Base-by-base conservation (phyloP, 2,329 filamentous ascomycete species). In the Xylariaceae sp. region DNA sequence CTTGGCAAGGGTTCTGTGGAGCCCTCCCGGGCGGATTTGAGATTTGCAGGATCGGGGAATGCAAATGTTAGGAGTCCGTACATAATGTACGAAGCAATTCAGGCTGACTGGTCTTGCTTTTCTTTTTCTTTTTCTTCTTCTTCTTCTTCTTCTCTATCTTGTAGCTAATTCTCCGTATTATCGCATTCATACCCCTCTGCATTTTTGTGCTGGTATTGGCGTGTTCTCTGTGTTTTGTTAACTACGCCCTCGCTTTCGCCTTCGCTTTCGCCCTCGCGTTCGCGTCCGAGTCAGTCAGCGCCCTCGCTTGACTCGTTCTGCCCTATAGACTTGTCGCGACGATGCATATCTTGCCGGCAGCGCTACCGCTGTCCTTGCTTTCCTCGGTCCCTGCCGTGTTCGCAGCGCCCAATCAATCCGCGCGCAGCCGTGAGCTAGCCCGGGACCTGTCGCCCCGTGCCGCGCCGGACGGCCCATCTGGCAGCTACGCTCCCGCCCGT, bases 401-500 rank as follows among this genome's bases (percentile, higher is more conserved):
- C 19, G 63, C 59, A n/a, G 64, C 61, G n/a, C 61, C 65, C 2
- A 51, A 12, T 4, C 19, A 43, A 3, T 29, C 21, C 8, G 12
- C 16, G 15, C 41, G 26, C 49, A 10, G 41, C 15, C 18, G 57
- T 57, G 59, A 56, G 36, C n/a, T 55, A 45, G 48, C 37, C 16
- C 45, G 50, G 21, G 55, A 55, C 13, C 13, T 61, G 3, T n/a
- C 53, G 16, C 62, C 54, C 18, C 81, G 37, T 76, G 68, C 67
- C 10, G 46, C 58, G 15, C 64, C 85, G 6, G 58, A 69, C 34
- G 61, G 57, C 47, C 67, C 67, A 13, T 65, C 65, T 13, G 76
- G 88, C 64, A 82, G 83, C 57, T 96, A 96, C 70, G 81, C 84
- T 1, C 92, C 92, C 0, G 72, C 78, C 32, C 67, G 72, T 6